Percentiles rank a stretch among this genome's conserved stretches.
These are phyloP conservation scores for Sclerotinia sclerotiorum DNA, from an alignment of 2,329 filamentous ascomycete species.

Conservation along the genomic window DNA sequence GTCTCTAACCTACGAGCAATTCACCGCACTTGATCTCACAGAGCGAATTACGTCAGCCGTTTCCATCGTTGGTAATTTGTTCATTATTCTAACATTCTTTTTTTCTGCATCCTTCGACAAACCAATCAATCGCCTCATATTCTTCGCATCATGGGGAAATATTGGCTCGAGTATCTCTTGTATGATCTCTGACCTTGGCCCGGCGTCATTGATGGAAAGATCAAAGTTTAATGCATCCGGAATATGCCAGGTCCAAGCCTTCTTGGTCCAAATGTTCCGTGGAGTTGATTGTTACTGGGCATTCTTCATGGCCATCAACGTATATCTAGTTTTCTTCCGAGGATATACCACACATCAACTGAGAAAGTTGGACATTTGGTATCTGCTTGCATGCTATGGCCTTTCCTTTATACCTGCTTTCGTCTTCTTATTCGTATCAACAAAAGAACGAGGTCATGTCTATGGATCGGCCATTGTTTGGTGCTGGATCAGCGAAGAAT, in stretches of 20 bases:
- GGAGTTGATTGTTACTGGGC: slow-evolving; percentile 54
- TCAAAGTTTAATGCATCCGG: slow-evolving; percentile 1
- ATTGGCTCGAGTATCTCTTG: slow-evolving; percentile 55
- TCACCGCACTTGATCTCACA: not conserved
- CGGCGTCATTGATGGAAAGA: slow-evolving; percentile 3
- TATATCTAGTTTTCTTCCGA: slow-evolving; percentile 57
- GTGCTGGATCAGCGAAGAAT: slow-evolving; percentile 70
- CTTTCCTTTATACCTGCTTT: slow-evolving; percentile 53
- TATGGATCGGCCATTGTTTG: slow-evolving; percentile 56
- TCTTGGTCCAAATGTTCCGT: slow-evolving; percentile 76
- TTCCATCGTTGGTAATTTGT: slow-evolving; percentile 52
- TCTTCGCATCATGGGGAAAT: slow-evolving; percentile 59
- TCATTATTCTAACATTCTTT: slow-evolving; percentile 54
- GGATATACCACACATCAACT: slow-evolving; percentile 52
- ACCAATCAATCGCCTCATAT: slow-evolving; percentile 59
- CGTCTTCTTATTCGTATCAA: slow-evolving; percentile 51
- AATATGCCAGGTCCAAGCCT: slow-evolving; percentile 67
- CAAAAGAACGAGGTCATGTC: slow-evolving; percentile 30
- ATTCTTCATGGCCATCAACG: slow-evolving; percentile 59
- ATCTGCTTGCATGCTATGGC: slow-evolving; percentile 53
- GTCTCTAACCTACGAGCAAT: slow-evolving; percentile 23
- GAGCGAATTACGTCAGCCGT: slow-evolving; percentile 47
- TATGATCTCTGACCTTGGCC: slow-evolving; percentile 51
- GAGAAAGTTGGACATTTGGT: slow-evolving; percentile 54
- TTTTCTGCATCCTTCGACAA: slow-evolving; percentile 52